These are phyloP conservation scores for Mucor indicus DNA, from an alignment of 371 early-diverging fungal species.

Conservation along the genomic window DNA sequence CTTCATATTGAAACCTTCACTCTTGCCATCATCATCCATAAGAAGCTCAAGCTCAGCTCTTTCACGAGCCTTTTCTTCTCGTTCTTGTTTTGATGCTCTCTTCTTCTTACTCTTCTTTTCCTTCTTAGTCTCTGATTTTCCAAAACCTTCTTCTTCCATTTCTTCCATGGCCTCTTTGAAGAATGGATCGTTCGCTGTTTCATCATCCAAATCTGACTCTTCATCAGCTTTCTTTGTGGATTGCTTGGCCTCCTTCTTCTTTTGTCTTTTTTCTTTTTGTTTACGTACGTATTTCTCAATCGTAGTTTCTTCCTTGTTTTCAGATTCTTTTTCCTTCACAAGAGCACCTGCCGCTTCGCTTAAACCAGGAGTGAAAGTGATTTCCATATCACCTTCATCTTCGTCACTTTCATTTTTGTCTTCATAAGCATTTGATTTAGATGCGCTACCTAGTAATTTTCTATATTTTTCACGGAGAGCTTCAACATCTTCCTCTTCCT, in stretches of 20 bases:
- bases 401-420: slow-evolving; percentile 37
- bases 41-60: slow-evolving; percentile 86
- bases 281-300: slow-evolving; percentile 87
- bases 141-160: slow-evolving; percentile 35
- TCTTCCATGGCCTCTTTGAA: slow-evolving; percentile 62
- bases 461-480: slow-evolving; percentile 62
- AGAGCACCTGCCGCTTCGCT: slow-evolving; percentile 66
- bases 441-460: slow-evolving; percentile 52
- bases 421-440: slow-evolving; percentile 26
- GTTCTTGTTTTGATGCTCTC: slow-evolving; percentile 60
- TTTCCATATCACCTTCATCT: slow-evolving; percentile 86
- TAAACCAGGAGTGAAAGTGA: slow-evolving; percentile 93
- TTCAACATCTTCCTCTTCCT: slow-evolving; percentile 61
- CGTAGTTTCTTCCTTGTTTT: slow-evolving; percentile 33
- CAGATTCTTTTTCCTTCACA: slow-evolving; percentile 50
- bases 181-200: slow-evolving; percentile 66
- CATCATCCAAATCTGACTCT: slow-evolving; percentile 54
- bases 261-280: slow-evolving; percentile 74
- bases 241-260: slow-evolving; percentile 57
- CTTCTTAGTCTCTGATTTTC: slow-evolving; percentile 22
- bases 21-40: slow-evolving; percentile 64
- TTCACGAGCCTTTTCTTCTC: slow-evolving; percentile 53
- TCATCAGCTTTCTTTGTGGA: slow-evolving; percentile 28
- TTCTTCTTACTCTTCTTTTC: slow-evolving; percentile 50
- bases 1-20: slow-evolving; percentile 78